phyloP scores from a whole-genome alignment of 768 basidiomycete species.

The Filobasidium floriforme region DNA sequence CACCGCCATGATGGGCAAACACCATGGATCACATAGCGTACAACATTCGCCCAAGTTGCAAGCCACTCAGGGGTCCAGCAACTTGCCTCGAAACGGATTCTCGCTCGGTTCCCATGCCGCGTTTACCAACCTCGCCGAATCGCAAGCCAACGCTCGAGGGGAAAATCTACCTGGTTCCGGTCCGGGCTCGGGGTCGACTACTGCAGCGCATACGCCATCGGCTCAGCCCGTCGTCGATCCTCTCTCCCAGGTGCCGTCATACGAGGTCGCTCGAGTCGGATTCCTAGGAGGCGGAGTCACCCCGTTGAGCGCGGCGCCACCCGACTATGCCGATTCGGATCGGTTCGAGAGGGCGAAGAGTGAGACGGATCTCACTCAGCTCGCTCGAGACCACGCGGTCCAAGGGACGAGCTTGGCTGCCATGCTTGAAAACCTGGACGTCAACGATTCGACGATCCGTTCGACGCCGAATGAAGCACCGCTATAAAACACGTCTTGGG shows the following conservation, averaged over 20 bases:
- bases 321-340: conserved; percentile 74
- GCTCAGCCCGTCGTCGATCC: conserved; percentile 36
- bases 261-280: conserved; percentile 71
- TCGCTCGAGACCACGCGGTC: neutral
- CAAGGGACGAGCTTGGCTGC: neutral
- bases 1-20: conserved; percentile 31
- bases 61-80: neutral
- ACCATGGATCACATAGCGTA: conserved; percentile 9
- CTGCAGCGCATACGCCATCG: conserved; percentile 18
- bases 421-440: neutral
- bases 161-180: conserved; percentile 13
- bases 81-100: conserved; percentile 17
- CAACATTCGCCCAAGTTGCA: conserved; percentile 13
- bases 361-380: conserved; percentile 16
- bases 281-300: conserved; percentile 84
- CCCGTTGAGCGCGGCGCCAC: conserved; percentile 70
- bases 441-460: neutral
- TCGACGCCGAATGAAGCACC: neutral
- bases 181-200: conserved; percentile 3
- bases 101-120: conserved; percentile 23
- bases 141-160: conserved; percentile 17
- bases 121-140: conserved; percentile 18
- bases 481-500: no score
- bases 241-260: conserved; percentile 73
- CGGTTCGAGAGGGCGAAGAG: conserved; percentile 27